Base-by-base conservation (phyloP, 2,329 filamentous ascomycete genomes). In the Calonectria leucothoes region DNA sequence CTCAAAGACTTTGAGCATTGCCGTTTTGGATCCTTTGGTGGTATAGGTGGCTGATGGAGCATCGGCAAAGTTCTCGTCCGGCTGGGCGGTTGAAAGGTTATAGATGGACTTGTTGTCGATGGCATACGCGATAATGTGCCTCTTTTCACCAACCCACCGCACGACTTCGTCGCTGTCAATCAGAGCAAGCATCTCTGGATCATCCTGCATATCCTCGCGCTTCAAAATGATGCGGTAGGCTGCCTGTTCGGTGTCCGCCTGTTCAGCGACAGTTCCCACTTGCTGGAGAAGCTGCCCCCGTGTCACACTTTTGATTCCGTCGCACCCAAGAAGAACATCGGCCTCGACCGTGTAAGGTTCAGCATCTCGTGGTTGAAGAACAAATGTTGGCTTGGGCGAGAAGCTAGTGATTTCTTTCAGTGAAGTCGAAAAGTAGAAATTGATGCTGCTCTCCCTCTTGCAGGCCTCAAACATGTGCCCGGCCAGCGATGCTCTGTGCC, bases 401-500 rank as follows among this genome's bases (percentile, higher is more conserved):
- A 80, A 77, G n/a, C 61, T 49, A n/a, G 72, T 51, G n/a, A 84
- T 76, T 27, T 80, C 74, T 11, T 71, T 68, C 12, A 83, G 51
- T 3, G 82, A 75, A 25, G 73, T 67, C 72, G 82, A 68, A 42
- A 96, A 93, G 84, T 93, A 89, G 84, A 96, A 95, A 4, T 84
- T 91, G 81, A 96, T 92, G 57, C 86, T 87, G 31, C 88, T 83
- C 79, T 94, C 88, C 59, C 87, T 87, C 80, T 91, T 87, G 84
- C 94, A 96, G 15, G 90, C 94, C 63, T 93, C 88, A 82, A 92
- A 95, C 64, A 96, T 85, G 14, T 90, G 89, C 48, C 90, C 90
- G 8, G 94, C 93, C 6, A 96, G 88, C 6, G 92, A 94, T 0
- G 93, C 89, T 39, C 94, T 91, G 81, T 97, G 94, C 8, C 94